Evolutionary conservation across 1,284 basidiomycete species (phyloP), one percentile per base, ranked within the genome.

Genomic region (Xerocomus amazonicus): DNA sequence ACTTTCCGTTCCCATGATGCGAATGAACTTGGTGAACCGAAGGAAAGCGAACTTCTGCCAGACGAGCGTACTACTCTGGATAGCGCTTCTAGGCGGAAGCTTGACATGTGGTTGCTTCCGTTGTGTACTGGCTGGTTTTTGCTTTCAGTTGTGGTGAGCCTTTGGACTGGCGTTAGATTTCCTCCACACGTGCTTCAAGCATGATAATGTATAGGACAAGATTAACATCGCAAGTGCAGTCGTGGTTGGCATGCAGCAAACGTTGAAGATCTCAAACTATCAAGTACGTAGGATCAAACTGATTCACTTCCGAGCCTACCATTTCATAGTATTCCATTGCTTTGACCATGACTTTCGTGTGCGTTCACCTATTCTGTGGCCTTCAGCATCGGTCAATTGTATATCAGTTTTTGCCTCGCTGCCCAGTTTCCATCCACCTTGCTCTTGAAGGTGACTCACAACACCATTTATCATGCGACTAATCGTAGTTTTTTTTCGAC

Each of bases 151-250:
- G 48, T 80, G 60, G 80, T 80, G 47, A 47, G 77, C 60, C 13
- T 26, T 9, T 16, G 6, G 9, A 19, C 36, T 19, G 19, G 19
- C 4, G n/a, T 23, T 23, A n/a, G n/a, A 10, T 33, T 32, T 23
- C 16, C 10, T 10, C 10, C 9, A 9, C 9, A 31, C 8, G 17
- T 23, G 10, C 10, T 9, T 16, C 19, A 19, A 23, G 19, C 36
- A 9, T 10, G 2, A 33, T 5, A 9, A 29, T 45, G 14, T 39
- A 16, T 39, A 65, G 63, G 62, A 65, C 37, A 58, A 73, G 34
- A 74, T 76, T 5, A 83, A 81, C 54, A 71, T 83, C 19, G 76
- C 73, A 4, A 84, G 85, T 58, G 83, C 83, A 13, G 72, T 76
- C 1, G 70, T 84, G 0, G 83, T 80, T 8, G 82, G 82, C 6